Base-by-base conservation (phyloP, 352 stramenopile genomes). In the Phytophthora litchii region DNA sequence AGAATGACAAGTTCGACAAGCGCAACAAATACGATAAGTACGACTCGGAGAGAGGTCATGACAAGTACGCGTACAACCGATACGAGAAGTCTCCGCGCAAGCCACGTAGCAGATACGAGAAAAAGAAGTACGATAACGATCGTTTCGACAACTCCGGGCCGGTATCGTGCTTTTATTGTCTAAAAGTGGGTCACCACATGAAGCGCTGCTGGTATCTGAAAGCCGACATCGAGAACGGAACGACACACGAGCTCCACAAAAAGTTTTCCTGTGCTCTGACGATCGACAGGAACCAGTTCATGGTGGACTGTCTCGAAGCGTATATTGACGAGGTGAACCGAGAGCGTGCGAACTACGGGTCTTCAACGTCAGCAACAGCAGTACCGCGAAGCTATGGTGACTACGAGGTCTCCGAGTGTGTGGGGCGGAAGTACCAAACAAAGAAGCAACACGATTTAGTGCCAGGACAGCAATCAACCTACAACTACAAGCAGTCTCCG, bases 151-250 rank as follows among this genome's bases (percentile, higher is more conserved):
- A 36, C 47, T 51, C 35, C 10, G 59, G 72, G 6, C 51, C 32
- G 10, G 41, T 64, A 21, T 65, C 54, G 20, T 82, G 73, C 45
- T 82, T 76, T 41, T 82, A 79, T 23, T 82, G 73, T 23, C 53
- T 79, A 11, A 79, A 76, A 60, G 27, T 72, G 32, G 73, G 70
- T 2, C 73, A 82, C 35, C 49, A 67, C 35, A 66, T 79, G 47
- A 70, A 62, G 27, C 44, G 51, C 14, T 82, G 70, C 49, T 79
- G 73, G 73, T 82, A 69, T 37, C 40, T 82, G 17, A 66, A 72
- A 27, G 49, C 64, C 3, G 73, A 79, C 25, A 79, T 82, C 40
- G 58, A 77, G 23, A 77, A 72, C 29, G 47, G 62, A 8, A 68
- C 63, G 49, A 72, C 49, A 3, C 70, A 82, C 46, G 54, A 70